A percentile compares a stretch with the other conserved stretches of the same genome.
Evolutionary conservation across 345 rosid species (phyloP).

Genomic region (Zanthoxylum bungeanum): DNA sequence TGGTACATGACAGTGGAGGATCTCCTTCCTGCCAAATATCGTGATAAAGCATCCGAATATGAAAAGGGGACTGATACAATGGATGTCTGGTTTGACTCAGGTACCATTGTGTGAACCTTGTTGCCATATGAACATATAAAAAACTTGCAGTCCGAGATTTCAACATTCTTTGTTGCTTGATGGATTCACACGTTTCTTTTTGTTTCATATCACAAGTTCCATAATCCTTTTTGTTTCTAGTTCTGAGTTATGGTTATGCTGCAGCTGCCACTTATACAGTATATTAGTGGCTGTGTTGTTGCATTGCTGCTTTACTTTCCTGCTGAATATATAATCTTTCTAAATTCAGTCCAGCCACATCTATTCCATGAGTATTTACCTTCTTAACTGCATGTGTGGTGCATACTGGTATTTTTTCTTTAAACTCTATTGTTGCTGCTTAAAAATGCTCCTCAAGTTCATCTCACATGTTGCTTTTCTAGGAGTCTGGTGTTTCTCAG

Average conservation of each 20-base stretch:
- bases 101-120: conserved; percentile 30
- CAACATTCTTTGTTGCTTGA: neutral
- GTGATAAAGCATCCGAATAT: conserved; percentile 65
- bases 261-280: neutral
- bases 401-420: neutral
- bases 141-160: neutral
- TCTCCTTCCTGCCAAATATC: conserved; percentile 77
- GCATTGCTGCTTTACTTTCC: neutral
- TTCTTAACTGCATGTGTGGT: conserved; percentile 5
- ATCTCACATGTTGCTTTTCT: conserved; percentile 8
- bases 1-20: conserved; percentile 93
- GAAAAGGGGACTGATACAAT: conserved; percentile 94
- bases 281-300: neutral
- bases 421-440: conserved; percentile 8
- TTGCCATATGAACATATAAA: neutral
- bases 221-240: neutral
- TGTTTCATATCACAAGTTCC: neutral
- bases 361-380: neutral
- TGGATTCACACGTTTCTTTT: neutral
- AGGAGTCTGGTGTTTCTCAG: conserved; percentile 3
- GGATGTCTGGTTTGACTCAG: conserved; percentile 99
- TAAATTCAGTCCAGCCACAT: neutral
- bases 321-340: neutral
- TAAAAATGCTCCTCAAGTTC: neutral
- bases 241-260: neutral